Evolutionary conservation across 768 basidiomycete species (phyloP).

Genomic region (Podaxis rugospora): DNA sequence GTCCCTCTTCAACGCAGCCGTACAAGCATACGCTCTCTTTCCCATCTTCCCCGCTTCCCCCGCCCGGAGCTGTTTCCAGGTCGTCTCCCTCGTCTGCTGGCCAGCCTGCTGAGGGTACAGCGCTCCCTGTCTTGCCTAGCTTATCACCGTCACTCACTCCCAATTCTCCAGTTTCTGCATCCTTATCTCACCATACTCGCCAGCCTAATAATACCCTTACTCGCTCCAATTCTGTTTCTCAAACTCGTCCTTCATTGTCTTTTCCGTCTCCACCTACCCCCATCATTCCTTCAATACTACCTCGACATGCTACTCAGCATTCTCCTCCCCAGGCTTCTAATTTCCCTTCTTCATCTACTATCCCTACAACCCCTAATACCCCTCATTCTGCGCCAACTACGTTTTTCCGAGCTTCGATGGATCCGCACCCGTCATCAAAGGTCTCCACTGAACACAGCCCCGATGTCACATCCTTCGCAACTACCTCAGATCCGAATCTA

Average conservation of each 20-base stretch:
- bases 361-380: background rate
- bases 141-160: background rate
- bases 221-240: background rate
- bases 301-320: slow-evolving; percentile 9
- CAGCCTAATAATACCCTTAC: slow-evolving; percentile 2
- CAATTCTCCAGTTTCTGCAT: slow-evolving; percentile 2
- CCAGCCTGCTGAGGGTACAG: background rate
- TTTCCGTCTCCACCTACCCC: slow-evolving; percentile 9
- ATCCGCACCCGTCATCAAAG: background rate
- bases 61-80: background rate
- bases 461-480: background rate
- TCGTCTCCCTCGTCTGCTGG: background rate
- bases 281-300: slow-evolving; percentile 9
- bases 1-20: background rate
- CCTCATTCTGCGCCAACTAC: background rate
- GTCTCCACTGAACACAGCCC: background rate
- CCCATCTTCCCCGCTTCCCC: background rate
- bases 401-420: background rate
- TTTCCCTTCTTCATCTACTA: background rate
- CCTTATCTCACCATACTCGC: background rate
- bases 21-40: background rate
- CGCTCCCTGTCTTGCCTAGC: background rate
- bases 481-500: slow-evolving; percentile 8
- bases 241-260: slow-evolving; percentile 5
- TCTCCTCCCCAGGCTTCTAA: background rate